Conservation (phyloP, 192 early-diverging fungal species). For the Paraglomus occultum region DNA sequence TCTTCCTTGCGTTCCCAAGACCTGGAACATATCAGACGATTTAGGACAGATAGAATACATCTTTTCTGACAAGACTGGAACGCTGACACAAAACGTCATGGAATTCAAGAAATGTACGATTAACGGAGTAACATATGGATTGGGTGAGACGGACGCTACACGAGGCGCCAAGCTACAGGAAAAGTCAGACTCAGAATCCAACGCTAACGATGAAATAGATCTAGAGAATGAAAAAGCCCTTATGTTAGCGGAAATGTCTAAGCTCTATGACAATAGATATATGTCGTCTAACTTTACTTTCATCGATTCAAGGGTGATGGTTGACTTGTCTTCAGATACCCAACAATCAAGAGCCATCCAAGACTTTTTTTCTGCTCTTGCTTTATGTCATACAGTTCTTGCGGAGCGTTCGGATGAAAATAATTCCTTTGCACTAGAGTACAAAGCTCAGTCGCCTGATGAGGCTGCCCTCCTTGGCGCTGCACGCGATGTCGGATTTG, state of each 20-base stretch:
- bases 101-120: conserved; percentile 91
- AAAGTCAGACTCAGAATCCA: conserved; percentile 36
- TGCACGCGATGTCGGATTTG: conserved; percentile 81
- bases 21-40: conserved; percentile 94
- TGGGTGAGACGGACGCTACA: conserved; percentile 55
- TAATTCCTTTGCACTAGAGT: conserved; percentile 59
- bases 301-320: conserved; percentile 62
- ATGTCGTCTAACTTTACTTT: conserved; percentile 70
- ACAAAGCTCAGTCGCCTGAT: conserved; percentile 93
- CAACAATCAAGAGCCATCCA: conserved; percentile 60
- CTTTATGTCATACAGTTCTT: conserved; percentile 89
- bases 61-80: conserved; percentile 98
- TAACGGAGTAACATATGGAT: conserved; percentile 79
- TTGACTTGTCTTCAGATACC: conserved; percentile 54
- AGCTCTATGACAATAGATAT: conserved; percentile 59
- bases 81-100: conserved; percentile 96
- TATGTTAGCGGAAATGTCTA: conserved; percentile 59
- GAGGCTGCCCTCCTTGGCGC: conserved; percentile 90
- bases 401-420: conserved; percentile 53
- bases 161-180: conserved; percentile 38
- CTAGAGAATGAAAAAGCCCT: conserved; percentile 41
- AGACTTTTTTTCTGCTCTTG: conserved; percentile 81
- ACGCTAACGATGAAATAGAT: conserved; percentile 35
- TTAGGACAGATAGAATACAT: conserved; percentile 95
- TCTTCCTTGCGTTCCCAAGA: conserved; percentile 74